These are phyloP conservation scores for Podospora pseudocomata DNA, from an alignment of 495 filamentous ascomycete genomes.

Conservation along the genomic window DNA sequence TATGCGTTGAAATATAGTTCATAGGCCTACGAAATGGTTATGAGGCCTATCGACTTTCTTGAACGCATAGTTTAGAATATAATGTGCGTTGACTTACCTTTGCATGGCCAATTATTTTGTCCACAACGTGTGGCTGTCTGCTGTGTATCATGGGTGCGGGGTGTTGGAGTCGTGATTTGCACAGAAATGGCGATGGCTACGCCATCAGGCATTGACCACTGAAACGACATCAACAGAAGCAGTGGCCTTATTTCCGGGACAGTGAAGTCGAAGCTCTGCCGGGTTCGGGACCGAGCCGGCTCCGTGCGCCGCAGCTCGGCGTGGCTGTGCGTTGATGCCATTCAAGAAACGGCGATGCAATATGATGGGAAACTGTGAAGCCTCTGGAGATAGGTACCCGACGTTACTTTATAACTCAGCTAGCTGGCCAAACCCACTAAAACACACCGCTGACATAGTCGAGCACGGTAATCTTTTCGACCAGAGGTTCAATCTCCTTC, in stretches of 20 bases:
- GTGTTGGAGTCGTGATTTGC: conserved; percentile 20
- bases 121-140: not conserved
- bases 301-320: not conserved
- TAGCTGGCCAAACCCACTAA: not conserved
- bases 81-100: too few relatives aligned
- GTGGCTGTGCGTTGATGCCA: not conserved
- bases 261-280: not conserved
- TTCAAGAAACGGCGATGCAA: not conserved
- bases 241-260: conserved; percentile 2
- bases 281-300: conserved; percentile 11
- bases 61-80: too few relatives aligned
- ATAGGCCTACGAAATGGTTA: too few relatives aligned
- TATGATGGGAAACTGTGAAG: not conserved
- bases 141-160: not conserved
- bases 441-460: conserved; percentile 44
- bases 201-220: conserved; percentile 12
- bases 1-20: too few relatives aligned
- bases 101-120: too few relatives aligned
- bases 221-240: not conserved
- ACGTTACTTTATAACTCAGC: too few relatives aligned
- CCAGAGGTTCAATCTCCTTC: conserved; percentile 31
- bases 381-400: not conserved
- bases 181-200: conserved; percentile 24
- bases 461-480: conserved; percentile 44
- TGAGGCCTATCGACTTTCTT: too few relatives aligned